These are phyloP conservation scores for Sorghum bicolor DNA, from an alignment of 176 grass and related monocot species.

Conservation along the genomic window Sorghum_bicolor_NCBIv3 NC_012873.2:52237001-52237500, in stretches of 20 bases:
- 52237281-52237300: no score
- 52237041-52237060: neutral
- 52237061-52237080: neutral
- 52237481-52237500: conserved; percentile 33
- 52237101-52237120: neutral
- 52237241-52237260: no score
- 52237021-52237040: neutral
- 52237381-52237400: neutral
- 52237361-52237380: no score
- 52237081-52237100: neutral
- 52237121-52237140: neutral
- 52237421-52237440: neutral
- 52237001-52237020: neutral
- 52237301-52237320: neutral
- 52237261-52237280: no score
- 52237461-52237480: conserved; percentile 21
- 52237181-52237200: neutral
- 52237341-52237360: no score
- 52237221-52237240: neutral
- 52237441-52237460: conserved; percentile 25
- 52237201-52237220: neutral
- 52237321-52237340: neutral
- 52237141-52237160: neutral
- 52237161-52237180: no score
- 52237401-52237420: neutral